Evolutionary conservation across 345 rosid species (phyloP), one percentile per base, ranked within the genome.

Genomic region (Salix koriyanagi): DNA sequence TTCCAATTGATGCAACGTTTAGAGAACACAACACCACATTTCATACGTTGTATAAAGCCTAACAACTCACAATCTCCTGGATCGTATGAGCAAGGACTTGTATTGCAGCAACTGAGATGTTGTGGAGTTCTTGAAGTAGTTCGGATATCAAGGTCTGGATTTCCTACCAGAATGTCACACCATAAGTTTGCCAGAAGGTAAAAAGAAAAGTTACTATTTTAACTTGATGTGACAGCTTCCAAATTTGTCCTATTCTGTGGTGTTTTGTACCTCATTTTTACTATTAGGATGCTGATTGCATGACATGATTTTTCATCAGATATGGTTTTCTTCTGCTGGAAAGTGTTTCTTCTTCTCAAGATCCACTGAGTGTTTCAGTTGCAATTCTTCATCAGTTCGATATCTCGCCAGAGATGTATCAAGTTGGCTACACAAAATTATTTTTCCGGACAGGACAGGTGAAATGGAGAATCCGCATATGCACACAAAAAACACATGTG

Each of bases 401-500:
- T 80, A 92, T 96, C 77, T 88, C 92, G 87, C 98, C 98, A 3
- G 99, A 96, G 90, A 93, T 96, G 98, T 93, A 93, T 84, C 98
- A 93, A 91, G 99, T 93, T 85, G 98, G 99, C 79, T 96, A 93
- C 86, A 96, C 98, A 37, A 96, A 96, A 74, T 82, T 96, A 79
- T 96, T 96, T 87, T 93, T 96, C 83, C 94, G 99, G 65, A 85
- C 98, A 9, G 99, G 98, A 68, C 99, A 96, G 99, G 99, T 96
- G 56, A 79, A 78, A 76, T 34, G 65, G 41, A 60, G 28, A 75
- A 23, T 71, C 71, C 67, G 1, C 12, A 8, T 15, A 44, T 30
- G 66, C 21, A 28, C 37, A 66, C 28, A 48, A 30, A 32, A 58
- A 44, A 2, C 46, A 46, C 28, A 56, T 3, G 28, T 23, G 28